A percentile compares a stretch with the other conserved stretches of the same genome.
These are phyloP conservation scores for Scheffersomyces coipomensis DNA, from an alignment of 805 yeast species.

Conservation along the genomic window DNA sequence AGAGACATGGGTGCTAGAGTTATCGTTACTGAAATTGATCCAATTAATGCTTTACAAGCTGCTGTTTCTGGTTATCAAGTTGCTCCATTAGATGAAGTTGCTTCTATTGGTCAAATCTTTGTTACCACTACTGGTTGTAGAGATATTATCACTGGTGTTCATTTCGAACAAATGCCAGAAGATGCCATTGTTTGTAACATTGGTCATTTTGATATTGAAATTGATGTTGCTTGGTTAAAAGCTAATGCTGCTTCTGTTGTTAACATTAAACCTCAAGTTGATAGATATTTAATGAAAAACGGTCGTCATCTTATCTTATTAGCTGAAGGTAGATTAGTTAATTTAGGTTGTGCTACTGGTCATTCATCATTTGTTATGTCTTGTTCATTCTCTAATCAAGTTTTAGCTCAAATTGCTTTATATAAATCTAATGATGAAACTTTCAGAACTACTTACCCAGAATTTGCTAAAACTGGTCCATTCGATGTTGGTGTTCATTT, in stretches of 20 bases:
- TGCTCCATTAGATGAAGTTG: constrained; percentile 91
- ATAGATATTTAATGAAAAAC: constrained; percentile 84
- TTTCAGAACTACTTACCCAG: constrained; percentile 80
- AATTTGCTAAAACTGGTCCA: constrained; percentile 90
- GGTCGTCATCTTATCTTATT: constrained; percentile 94
- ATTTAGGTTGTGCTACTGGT: constrained; percentile 99
- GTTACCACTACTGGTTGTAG: constrained; percentile 99
- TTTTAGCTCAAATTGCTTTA: constrained; percentile 96
- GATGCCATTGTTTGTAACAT: constrained; percentile 99
- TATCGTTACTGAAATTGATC: constrained; percentile 95
- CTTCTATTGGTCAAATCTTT: constrained; percentile 90
- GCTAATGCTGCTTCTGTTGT: constrained; percentile 89
- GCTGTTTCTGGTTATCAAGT: constrained; percentile 99
- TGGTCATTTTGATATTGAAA: constrained; percentile 99
- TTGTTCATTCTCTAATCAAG: constrained; percentile 99
- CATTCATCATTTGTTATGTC: constrained; percentile 99
- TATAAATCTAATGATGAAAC: constrained; percentile 81
- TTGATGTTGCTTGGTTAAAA: constrained; percentile 98
- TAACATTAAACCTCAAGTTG: constrained; percentile 99
- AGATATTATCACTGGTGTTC: constrained; percentile 89
- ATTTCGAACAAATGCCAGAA: constrained; percentile 93
- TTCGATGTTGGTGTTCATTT: constrained; percentile 91
- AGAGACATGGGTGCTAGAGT: constrained; percentile 99
- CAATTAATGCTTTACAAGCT: constrained; percentile 98
- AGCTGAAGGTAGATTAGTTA: constrained; percentile 99